phyloP scores from a whole-genome alignment of 306 rosid genomes.

The Abrus precatorius region DNA sequence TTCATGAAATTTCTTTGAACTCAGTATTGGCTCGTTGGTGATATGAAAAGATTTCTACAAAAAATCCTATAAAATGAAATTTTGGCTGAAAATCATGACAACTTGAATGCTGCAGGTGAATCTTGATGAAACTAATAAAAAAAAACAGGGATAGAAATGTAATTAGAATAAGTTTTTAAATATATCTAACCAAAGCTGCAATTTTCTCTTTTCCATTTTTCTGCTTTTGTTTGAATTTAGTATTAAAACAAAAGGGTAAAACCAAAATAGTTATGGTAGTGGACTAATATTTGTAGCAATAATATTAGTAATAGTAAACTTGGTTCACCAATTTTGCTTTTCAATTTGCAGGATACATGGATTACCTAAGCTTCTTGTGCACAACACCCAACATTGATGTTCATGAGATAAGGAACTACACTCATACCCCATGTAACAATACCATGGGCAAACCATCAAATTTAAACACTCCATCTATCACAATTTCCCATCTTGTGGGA shows the following conservation, averaged over 20 bases:
- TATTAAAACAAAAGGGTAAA: background rate
- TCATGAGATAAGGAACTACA: conserved; percentile 80
- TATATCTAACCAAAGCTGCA: background rate
- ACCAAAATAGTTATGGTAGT: background rate
- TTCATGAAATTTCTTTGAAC: conserved; percentile 8
- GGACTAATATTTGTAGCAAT: background rate
- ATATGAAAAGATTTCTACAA: background rate
- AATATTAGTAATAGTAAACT: background rate
- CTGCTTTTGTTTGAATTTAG: background rate
- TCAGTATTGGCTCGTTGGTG: no score
- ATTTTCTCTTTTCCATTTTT: conserved; percentile 6
- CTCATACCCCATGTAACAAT: conserved; percentile 76
- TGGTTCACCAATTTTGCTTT: conserved; percentile 26
- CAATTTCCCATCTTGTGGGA: conserved; percentile 84
- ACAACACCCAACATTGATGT: conserved; percentile 83
- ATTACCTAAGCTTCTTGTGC: conserved; percentile 96
- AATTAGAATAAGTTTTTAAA: background rate
- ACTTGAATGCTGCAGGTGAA: background rate
- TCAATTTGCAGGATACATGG: conserved; percentile 74
- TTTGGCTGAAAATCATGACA: background rate
- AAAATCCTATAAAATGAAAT: background rate
- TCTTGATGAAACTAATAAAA: background rate
- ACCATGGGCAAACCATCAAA: conserved; percentile 83
- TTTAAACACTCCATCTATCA: conserved; percentile 88
- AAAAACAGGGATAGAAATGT: background rate